Conservation (phyloP, 2,329 filamentous ascomycete species). For the Penicillium rolfsii region DNA sequence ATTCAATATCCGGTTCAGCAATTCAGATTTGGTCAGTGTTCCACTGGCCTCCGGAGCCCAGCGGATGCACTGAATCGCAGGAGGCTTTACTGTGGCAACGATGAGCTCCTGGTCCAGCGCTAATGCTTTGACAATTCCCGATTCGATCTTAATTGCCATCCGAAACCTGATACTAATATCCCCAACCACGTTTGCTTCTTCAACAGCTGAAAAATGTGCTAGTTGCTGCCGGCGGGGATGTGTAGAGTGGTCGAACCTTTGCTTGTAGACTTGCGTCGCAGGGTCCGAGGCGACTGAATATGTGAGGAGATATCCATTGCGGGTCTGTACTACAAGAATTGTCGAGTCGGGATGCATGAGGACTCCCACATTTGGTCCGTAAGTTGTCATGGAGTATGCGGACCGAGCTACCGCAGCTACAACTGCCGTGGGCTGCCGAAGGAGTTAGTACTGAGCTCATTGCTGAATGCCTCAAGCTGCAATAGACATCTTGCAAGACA, state of each 20-base stretch:
- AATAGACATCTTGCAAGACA: constrained; percentile 25
- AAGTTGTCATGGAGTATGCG: constrained; percentile 73
- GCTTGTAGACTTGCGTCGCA: constrained; percentile 80
- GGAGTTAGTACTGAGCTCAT: constrained; percentile 31
- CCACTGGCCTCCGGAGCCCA: constrained; percentile 85
- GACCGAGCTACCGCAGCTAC: constrained; percentile 86
- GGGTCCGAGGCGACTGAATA: constrained; percentile 88
- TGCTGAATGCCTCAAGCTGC: constrained; percentile 4
- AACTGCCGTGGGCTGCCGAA: constrained; percentile 76
- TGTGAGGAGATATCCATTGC: constrained; percentile 84
- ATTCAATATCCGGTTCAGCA: constrained; percentile 85
- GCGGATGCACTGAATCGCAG: constrained; percentile 93
- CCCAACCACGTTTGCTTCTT: constrained; percentile 78
- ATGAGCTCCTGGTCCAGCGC: constrained; percentile 91
- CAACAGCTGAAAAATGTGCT: constrained; percentile 65
- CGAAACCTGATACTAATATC: constrained; percentile 91
- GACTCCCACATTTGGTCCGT: constrained; percentile 82
- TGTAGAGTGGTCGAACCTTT: constrained; percentile 65
- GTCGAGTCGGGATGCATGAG: constrained; percentile 88
- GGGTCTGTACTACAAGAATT: constrained; percentile 88
- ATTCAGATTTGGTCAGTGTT: constrained; percentile 85
- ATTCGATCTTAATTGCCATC: constrained; percentile 98
- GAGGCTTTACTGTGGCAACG: constrained; percentile 86
- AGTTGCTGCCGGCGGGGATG: constrained; percentile 52
- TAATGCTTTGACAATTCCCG: constrained; percentile 83